Base-by-base conservation (phyloP, 179 eudicot species). In the Corrigiola litoralis region DNA sequence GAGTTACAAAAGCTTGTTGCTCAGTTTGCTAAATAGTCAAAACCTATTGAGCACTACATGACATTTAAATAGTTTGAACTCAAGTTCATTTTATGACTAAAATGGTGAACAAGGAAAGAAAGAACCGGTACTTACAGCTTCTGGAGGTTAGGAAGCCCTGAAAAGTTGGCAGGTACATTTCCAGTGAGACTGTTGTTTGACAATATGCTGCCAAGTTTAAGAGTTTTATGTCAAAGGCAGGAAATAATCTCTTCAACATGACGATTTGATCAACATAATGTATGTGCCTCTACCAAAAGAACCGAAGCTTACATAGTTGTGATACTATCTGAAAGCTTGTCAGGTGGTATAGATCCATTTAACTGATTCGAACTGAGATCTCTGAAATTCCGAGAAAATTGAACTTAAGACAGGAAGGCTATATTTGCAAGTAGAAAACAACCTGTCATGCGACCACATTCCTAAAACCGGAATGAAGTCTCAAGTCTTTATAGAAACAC, bases 361-460 rank as follows among this genome's bases (percentile, higher is more conserved):
- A 74, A 60, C 65, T 63, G 73, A 74, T 74, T 74, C 33, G 69
- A 63, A 69, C 73, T 74, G 55, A 74, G 66, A 48, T 68, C 73
- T 68, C 78, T 74, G 72, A 50, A 73, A 41, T 52, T 68, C 23
- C 14, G n/a, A 45, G n/a, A 51, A 46, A 58, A 67, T 17, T 4
- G 20, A 58, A 54, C 24, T 48, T 27, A 8, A 55, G 28, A 8
- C 61, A 61, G 40, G 37, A 23, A 40, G 23, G 45, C 24, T 33
- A 62, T 5, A 16, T 0, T 45, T 11, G 24, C 33, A 31, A 10
- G 2, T 24, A 10, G 42, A 38, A 38, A 7, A 38, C 13, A 9
- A 38, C 1, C 13, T 38, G 42, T 38, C 8, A 14, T 9, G n/a
- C n/a, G n/a, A n/a, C n/a, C n/a, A n/a, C n/a, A n/a, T n/a, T n/a